phyloP scores from a whole-genome alignment of 2,329 filamentous ascomycete genomes.

The Sporothrix curviconia region DNA sequence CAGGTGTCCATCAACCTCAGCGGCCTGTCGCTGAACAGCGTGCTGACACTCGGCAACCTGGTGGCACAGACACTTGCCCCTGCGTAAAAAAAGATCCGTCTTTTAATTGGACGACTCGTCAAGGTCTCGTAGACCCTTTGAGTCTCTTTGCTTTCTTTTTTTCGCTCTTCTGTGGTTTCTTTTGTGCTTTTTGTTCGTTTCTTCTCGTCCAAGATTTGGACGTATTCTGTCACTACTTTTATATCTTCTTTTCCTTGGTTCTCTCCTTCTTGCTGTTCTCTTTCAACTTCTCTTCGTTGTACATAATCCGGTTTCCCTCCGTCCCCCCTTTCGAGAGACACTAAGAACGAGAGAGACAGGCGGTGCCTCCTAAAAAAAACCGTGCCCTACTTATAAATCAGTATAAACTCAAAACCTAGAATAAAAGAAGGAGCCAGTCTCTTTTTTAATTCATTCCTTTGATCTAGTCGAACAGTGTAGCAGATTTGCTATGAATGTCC shows the following conservation, averaged over 20 bases:
- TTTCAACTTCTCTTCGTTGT: constrained; percentile 17
- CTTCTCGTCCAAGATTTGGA: neutral
- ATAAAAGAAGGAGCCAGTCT: neutral
- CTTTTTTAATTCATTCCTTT: neutral
- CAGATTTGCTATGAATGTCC: neutral
- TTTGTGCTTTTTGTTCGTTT: neutral
- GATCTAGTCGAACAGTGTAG: neutral
- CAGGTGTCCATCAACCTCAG: constrained; percentile 32
- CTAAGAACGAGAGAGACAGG: neutral
- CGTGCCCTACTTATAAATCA: neutral
- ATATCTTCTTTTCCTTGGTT: neutral
- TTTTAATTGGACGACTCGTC: too few relatives aligned
- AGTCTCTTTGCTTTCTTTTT: too few relatives aligned
- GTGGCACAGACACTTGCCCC: constrained; percentile 22
- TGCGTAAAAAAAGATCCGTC: neutral
- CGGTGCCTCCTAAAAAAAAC: too few relatives aligned
- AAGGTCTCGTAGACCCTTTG: too few relatives aligned
- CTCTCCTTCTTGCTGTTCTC: neutral
- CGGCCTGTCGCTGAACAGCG: constrained; percentile 36
- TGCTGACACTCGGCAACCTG: constrained; percentile 40
- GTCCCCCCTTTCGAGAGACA: neutral
- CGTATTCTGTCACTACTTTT: neutral
- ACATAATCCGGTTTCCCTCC: constrained; percentile 6
- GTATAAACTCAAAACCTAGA: neutral
- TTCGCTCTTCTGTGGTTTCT: neutral